Evolutionary conservation across 768 basidiomycete genomes (phyloP), one percentile per base, ranked within the genome.

Genomic region (Agaricus bisporus): DNA sequence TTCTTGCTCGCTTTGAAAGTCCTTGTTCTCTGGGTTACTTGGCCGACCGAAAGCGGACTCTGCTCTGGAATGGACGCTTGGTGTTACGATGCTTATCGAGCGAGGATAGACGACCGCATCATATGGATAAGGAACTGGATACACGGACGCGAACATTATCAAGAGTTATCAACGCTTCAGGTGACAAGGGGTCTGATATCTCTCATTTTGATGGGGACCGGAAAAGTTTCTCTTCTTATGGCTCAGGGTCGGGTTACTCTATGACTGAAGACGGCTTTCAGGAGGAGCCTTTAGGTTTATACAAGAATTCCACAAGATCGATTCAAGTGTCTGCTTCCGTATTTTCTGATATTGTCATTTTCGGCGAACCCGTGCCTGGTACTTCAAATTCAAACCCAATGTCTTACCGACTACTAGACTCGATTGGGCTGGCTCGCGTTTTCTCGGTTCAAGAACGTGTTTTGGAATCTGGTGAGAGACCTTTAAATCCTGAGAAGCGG

Each of bases 1-100:
- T 91, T 17, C 69, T 81, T 12, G 64, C 68, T 5, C 76, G 78
- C 0, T 80, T 95, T 56, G 71, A 77, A 20, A 86, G 86, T 1
- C 63, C 89, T 4, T 76, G 82, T 1, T 66, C 76, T 1, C 63
- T 73, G 1, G 68, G 73, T 1, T 77, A 73, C 20, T 73, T 95
- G 1, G 85, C 86, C 1, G 74, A 73, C 26, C 75, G 91, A 39
- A 89, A 89, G 54, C 78, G 94, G n/a, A 72, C 84, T 38, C 72
- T 95, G 11, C 70, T 94, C 37, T 77, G 79, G 52, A 82, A 85
- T 58, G 91, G 90, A 15, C 65, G 73, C 2, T 68, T 92, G n/a
- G 25, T 29, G 8, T 14, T 46, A n/a, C n/a, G 28, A 15, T n/a
- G 48, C 15, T 15, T 15, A 5, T 3, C 32, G 26, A 20, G 20